Evolutionary conservation across 2,329 filamentous ascomycete genomes (phyloP).

Genomic region (Didymella segeticola): DNA sequence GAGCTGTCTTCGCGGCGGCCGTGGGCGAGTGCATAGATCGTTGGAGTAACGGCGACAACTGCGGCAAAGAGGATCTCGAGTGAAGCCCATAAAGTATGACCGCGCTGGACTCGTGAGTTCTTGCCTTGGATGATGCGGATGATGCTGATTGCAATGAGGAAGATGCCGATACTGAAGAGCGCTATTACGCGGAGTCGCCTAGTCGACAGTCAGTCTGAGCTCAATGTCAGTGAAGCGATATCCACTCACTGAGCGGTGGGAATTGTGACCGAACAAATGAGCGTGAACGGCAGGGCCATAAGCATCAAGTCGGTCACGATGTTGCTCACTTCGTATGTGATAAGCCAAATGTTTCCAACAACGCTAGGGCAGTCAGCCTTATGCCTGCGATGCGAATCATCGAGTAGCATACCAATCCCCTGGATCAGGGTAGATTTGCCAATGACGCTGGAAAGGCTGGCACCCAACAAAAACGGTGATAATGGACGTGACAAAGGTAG

Average conservation of each 20-base stretch:
- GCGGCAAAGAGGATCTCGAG: conserved; percentile 23
- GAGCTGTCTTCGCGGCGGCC: conserved; percentile 18
- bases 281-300: conserved; percentile 21
- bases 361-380: conserved; percentile 18
- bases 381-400: not conserved
- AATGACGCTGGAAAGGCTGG: conserved; percentile 18
- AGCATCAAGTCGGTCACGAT: conserved; percentile 26
- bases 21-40: conserved; percentile 24
- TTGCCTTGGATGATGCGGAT: conserved; percentile 23
- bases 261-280: conserved; percentile 21
- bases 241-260: conserved; percentile 16
- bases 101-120: conserved; percentile 18
- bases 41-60: conserved; percentile 27
- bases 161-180: conserved; percentile 27
- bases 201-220: not conserved
- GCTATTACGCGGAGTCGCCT: conserved; percentile 24
- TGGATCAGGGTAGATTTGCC: conserved; percentile 28
- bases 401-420: conserved; percentile 21
- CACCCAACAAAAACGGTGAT: conserved; percentile 21
- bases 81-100: conserved; percentile 25
- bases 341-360: conserved; percentile 28
- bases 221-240: not conserved
- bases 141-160: conserved; percentile 26
- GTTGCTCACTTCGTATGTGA: conserved; percentile 27
- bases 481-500: conserved; percentile 25